A percentile compares a stretch with the other conserved stretches of the same genome.
These are phyloP conservation scores for Psophocarpus tetragonolobus DNA, from an alignment of 306 rosid species.

Conservation along the genomic window DNA sequence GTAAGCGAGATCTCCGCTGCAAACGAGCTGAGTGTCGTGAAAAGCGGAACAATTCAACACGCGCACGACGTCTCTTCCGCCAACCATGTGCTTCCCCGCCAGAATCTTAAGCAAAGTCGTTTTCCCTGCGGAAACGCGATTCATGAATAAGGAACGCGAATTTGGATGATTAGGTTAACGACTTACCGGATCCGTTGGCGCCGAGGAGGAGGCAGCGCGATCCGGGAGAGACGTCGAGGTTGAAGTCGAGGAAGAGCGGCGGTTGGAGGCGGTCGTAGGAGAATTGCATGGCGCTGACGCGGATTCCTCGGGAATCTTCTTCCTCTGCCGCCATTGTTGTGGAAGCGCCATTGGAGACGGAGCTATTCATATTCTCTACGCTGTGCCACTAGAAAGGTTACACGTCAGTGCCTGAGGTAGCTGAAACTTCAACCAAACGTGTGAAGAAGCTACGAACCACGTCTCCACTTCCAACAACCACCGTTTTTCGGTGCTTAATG, in stretches of 20 bases:
- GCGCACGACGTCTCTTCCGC: constrained; percentile 91
- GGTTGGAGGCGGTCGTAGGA: constrained; percentile 51
- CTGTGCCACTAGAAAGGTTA: not conserved
- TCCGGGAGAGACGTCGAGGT: constrained; percentile 70
- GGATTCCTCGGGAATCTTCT: constrained; percentile 44
- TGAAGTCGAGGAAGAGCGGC: constrained; percentile 72
- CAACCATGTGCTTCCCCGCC: constrained; percentile 95
- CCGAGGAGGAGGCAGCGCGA: constrained; percentile 95
- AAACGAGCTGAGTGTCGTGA: constrained; percentile 85
- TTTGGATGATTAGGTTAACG: not conserved
- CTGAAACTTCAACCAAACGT: not conserved
- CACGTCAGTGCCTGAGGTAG: constrained; percentile 41
- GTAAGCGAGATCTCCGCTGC: constrained; percentile 88
- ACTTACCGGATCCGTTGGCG: constrained; percentile 90
- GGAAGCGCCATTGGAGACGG: not conserved
- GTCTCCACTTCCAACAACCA: constrained; percentile 29
- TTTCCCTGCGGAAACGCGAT: constrained; percentile 61
- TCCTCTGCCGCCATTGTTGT: constrained; percentile 53
- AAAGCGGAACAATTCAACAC: constrained; percentile 83
- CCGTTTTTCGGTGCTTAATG: not conserved
- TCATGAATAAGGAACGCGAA: not conserved
- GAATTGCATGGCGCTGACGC: constrained; percentile 77
- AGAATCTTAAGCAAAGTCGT: constrained; percentile 85
- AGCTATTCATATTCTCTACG: not conserved
- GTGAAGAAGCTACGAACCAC: constrained; percentile 37